Evolutionary conservation across 176 grass and related monocot genomes (phyloP).

Genomic region (Oryza nivara): DNA sequence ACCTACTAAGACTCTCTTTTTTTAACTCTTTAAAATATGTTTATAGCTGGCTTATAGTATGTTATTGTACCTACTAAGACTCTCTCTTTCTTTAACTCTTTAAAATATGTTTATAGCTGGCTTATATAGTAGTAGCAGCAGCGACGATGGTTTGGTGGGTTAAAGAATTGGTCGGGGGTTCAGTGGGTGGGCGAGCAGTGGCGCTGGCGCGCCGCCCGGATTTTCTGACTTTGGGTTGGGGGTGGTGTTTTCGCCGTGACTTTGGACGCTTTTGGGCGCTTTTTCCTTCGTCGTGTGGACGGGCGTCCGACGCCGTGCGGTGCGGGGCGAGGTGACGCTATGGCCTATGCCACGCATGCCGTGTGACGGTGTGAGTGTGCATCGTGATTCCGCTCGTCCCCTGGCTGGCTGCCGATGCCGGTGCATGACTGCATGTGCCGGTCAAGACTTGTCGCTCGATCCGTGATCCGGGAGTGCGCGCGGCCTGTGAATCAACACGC

Average conservation of each 20-base stretch:
- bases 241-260: not conserved
- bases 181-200: not conserved
- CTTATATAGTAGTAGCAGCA: too few relatives aligned
- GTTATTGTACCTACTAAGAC: too few relatives aligned
- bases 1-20: too few relatives aligned
- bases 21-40: too few relatives aligned
- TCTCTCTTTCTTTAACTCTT: too few relatives aligned
- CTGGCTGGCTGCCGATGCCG: not conserved
- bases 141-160: not conserved
- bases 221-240: not conserved
- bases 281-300: not conserved
- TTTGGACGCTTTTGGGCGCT: not conserved
- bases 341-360: too few relatives aligned
- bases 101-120: too few relatives aligned
- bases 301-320: not conserved
- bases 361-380: too few relatives aligned
- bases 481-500: too few relatives aligned
- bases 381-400: not conserved
- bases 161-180: not conserved
- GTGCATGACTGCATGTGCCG: not conserved
- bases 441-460: not conserved
- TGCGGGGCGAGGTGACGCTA: too few relatives aligned
- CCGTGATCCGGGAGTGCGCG: not conserved
- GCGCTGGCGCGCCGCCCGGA: not conserved
- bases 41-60: too few relatives aligned